Percentiles rank a stretch among this genome's conserved stretches.
These are phyloP conservation scores for Plectranthus barbatus DNA, from an alignment of 257 asterid genomes.

Conservation along the genomic window DNA sequence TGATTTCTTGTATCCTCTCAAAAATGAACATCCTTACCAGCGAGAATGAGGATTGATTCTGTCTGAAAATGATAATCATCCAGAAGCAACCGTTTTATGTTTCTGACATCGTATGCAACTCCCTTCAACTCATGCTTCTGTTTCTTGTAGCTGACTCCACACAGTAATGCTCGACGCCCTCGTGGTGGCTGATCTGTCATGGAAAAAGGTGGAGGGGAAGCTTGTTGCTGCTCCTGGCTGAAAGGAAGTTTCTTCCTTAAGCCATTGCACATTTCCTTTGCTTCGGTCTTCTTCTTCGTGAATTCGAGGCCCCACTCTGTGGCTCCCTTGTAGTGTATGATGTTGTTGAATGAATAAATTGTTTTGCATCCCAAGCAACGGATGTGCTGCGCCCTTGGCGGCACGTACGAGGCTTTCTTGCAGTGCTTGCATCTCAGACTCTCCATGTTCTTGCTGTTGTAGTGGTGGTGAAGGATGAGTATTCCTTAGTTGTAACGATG, in stretches of 20 bases:
- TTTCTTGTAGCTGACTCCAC: slow-evolving; percentile 56
- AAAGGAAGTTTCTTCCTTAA: slow-evolving; percentile 8
- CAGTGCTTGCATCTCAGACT: slow-evolving; percentile 9
- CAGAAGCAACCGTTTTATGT: slow-evolving; percentile 28
- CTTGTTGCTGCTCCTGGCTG: neutral
- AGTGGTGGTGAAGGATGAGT: too few species aligned
- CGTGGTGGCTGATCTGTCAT: slow-evolving; percentile 12
- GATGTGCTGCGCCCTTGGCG: neutral
- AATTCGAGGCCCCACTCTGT: slow-evolving; percentile 5
- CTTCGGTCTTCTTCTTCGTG: slow-evolving; percentile 8
- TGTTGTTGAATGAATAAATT: neutral
- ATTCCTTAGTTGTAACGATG: neutral
- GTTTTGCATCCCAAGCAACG: slow-evolving; percentile 21
- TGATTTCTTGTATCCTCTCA: too few species aligned
- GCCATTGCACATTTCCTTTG: slow-evolving; percentile 2
- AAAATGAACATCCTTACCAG: slow-evolving; percentile 28
- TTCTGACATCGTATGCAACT: slow-evolving; percentile 32
- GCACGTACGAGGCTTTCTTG: neutral
- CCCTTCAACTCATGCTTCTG: slow-evolving; percentile 46
- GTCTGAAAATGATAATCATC: slow-evolving; percentile 21
- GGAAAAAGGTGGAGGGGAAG: neutral
- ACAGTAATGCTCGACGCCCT: slow-evolving; percentile 50
- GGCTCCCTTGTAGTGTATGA: neutral
- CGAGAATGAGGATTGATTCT: slow-evolving; percentile 41
- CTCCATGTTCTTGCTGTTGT: neutral